Conservation (phyloP, 352 stramenopile genomes). For the Phytopythium vexans region DNA sequence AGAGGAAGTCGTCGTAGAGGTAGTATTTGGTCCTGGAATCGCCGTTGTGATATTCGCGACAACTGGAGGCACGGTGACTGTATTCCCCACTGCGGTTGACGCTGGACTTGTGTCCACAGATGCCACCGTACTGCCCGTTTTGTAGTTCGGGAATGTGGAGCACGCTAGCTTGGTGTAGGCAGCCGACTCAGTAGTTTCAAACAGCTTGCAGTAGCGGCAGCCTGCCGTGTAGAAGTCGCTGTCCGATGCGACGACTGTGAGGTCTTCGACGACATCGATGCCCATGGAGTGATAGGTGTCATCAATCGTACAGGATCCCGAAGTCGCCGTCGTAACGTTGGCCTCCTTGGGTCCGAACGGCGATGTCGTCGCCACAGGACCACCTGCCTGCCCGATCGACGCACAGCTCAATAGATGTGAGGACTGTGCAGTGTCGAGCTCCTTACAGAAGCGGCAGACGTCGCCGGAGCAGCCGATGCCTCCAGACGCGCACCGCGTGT, state of each 20-base stretch:
- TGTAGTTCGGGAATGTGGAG: no score
- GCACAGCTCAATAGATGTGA: slow-evolving; percentile 3
- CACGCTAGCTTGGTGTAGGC: no score
- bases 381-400: background rate
- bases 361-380: background rate
- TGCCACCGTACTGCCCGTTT: no score
- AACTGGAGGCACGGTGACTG: no score
- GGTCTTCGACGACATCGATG: slow-evolving; percentile 12
- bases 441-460: slow-evolving; percentile 49
- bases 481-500: slow-evolving; percentile 23
- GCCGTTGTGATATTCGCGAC: background rate
- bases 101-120: no score
- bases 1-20: background rate
- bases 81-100: no score
- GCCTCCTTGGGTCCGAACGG: background rate
- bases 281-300: slow-evolving; percentile 4
- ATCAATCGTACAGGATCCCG: slow-evolving; percentile 5
- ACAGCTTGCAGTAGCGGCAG: slow-evolving; percentile 21
- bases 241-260: slow-evolving; percentile 3
- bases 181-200: slow-evolving; percentile 12
- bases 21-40: background rate
- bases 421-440: slow-evolving; percentile 13
- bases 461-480: slow-evolving; percentile 35
- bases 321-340: background rate
- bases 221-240: slow-evolving; percentile 10